Conservation (phyloP, 768 basidiomycete genomes). For the Tylopilus vinaceipallidus region DNA sequence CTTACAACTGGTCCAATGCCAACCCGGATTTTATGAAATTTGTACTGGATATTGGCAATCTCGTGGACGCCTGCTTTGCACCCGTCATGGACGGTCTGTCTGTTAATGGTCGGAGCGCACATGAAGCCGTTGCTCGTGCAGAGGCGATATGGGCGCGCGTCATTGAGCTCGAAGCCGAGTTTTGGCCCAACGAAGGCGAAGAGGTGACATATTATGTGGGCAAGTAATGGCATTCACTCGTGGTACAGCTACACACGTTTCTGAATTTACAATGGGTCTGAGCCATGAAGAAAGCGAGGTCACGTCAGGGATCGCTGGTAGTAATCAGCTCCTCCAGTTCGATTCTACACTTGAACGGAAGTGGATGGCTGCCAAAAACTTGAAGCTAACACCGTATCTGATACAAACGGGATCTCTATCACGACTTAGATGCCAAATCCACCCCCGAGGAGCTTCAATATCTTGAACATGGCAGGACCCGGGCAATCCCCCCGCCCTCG, state of each 20-base stretch:
- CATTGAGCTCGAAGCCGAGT: constrained; percentile 56
- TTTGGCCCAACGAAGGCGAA: constrained; percentile 53
- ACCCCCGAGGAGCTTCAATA: not conserved
- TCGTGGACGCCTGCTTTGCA: constrained; percentile 42
- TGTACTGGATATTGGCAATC: constrained; percentile 45
- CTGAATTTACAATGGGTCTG: no score
- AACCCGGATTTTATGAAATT: constrained; percentile 51
- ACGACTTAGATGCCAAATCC: not conserved
- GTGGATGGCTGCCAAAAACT: not conserved
- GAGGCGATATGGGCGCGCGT: constrained; percentile 57
- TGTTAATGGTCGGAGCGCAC: constrained; percentile 11
- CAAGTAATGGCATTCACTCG: not conserved
- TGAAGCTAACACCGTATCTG: not conserved
- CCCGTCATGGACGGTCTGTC: constrained; percentile 36
- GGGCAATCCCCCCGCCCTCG: not conserved
- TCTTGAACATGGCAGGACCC: not conserved
- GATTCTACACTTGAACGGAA: constrained; percentile 1
- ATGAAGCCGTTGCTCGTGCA: constrained; percentile 30
- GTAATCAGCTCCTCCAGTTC: constrained; percentile 1
- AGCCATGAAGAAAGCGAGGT: not conserved
- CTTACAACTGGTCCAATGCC: constrained; percentile 56
- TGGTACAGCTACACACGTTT: no score
- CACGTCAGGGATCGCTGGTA: not conserved
- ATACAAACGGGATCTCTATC: no score
- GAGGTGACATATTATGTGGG: constrained; percentile 16